Conservation (phyloP, 2,329 filamentous ascomycete species). For the Aspergillus transmontanensis region DNA sequence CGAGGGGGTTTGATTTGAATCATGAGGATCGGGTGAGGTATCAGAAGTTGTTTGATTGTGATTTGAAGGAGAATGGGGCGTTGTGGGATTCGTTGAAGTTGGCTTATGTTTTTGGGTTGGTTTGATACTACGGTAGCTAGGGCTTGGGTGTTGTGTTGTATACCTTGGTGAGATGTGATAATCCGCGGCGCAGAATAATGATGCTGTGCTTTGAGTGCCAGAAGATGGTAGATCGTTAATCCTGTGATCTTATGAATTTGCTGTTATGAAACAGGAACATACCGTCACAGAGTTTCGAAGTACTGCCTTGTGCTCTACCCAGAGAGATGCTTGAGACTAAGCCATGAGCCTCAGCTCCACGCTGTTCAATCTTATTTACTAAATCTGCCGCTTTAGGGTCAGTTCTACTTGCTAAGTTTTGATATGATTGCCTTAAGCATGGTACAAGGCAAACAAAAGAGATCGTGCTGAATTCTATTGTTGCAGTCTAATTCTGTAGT, state of each 20-base stretch:
- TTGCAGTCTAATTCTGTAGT: background rate
- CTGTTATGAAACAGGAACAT: background rate
- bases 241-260: background rate
- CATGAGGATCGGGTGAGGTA: slow-evolving; percentile 5
- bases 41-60: slow-evolving; percentile 9
- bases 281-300: background rate
- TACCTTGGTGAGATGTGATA: no score
- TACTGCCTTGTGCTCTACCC: background rate
- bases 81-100: slow-evolving; percentile 1
- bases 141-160: no score
- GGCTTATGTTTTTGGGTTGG: slow-evolving; percentile 10
- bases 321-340: background rate
- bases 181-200: no score
- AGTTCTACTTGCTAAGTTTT: background rate
- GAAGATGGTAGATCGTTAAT: background rate
- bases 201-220: no score
- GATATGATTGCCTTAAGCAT: no score
- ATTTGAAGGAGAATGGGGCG: slow-evolving; percentile 6
- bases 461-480: background rate
- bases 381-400: background rate
- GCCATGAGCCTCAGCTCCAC: background rate
- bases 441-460: background rate
- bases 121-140: background rate
- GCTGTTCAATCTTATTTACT: background rate
- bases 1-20: slow-evolving; percentile 10